These are phyloP conservation scores for Gaertneriomyces sp. DNA, from an alignment of 192 early-diverging fungal species.

Conservation along the genomic window DNA sequence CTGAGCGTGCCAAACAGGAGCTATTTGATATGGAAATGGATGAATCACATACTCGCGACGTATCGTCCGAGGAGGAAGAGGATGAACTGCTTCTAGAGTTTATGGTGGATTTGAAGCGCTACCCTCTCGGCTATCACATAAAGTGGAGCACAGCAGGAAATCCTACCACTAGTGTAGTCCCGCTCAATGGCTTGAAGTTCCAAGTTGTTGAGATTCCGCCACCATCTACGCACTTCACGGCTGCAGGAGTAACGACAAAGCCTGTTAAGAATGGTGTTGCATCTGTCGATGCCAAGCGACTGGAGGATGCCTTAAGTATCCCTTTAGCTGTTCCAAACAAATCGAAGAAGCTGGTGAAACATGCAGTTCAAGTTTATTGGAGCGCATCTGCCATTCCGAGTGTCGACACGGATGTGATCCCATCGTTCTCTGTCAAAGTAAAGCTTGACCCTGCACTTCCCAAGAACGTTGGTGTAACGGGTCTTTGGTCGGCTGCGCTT, in stretches of 20 bases:
- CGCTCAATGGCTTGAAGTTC: background rate
- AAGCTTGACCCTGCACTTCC: background rate
- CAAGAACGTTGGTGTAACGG: constrained; percentile 4
- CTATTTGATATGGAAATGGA: background rate
- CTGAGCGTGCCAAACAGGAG: background rate
- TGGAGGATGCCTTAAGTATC: no score
- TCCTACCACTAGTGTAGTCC: background rate
- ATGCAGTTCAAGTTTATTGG: no score
- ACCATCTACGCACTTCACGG: constrained; percentile 22
- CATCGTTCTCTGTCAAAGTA: no score
- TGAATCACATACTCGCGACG: background rate
- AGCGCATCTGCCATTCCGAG: no score
- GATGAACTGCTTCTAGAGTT: constrained; percentile 7
- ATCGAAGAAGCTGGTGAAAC: no score
- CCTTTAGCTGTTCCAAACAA: no score
- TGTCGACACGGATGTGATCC: no score
- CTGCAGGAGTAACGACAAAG: no score
- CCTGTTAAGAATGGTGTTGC: no score
- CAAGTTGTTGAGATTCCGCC: constrained; percentile 23
- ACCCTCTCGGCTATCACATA: constrained; percentile 14
- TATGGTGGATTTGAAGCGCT: constrained; percentile 19
- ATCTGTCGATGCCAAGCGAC: no score
- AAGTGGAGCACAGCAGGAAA: constrained; percentile 8
- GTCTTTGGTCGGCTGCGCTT: background rate
- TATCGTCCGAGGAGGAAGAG: background rate